phyloP scores from a whole-genome alignment of 176 grass and related monocot genomes.

The Hyparrhenia diplandra region DNA sequence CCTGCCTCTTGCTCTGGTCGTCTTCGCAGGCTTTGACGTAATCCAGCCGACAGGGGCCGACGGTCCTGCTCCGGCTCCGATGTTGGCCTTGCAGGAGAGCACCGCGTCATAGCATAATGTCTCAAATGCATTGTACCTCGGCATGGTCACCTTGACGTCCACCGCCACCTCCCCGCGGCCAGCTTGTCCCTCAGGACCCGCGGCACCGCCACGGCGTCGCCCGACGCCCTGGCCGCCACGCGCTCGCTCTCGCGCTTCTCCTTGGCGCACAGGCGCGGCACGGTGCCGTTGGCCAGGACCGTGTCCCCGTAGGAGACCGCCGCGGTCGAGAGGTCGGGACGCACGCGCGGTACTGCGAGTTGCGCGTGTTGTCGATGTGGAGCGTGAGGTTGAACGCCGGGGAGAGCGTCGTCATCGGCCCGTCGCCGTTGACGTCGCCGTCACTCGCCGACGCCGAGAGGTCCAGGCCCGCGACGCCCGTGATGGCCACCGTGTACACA shows the following conservation, averaged over 20 bases:
- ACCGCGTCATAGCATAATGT: neutral
- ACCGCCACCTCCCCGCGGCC: neutral
- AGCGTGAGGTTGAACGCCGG: constrained; percentile 31
- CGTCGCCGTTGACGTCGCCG: too few relatives aligned
- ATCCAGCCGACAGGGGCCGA: neutral
- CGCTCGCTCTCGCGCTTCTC: neutral
- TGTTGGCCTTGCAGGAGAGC: constrained; percentile 10
- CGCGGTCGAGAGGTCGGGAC: neutral
- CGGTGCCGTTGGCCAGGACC: constrained; percentile 9
- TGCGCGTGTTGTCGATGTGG: neutral
- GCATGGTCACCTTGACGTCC: constrained; percentile 13
- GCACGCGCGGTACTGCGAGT: neutral
- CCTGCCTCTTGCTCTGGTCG: neutral
- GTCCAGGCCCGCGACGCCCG: constrained; percentile 9
- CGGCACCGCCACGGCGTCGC: constrained; percentile 3
- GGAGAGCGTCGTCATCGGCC: neutral
- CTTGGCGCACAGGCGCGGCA: neutral
- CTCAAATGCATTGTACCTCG: neutral
- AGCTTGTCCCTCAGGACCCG: neutral
- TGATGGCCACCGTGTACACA: neutral
- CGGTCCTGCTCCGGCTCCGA: neutral
- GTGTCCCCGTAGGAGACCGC: constrained; percentile 9
- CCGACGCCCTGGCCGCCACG: constrained; percentile 6
- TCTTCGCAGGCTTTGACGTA: neutral
- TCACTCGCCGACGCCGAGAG: neutral